A percentile compares a stretch with the other conserved stretches of the same genome.
Conservation (phyloP, 2,329 filamentous ascomycete species). For the Pestalotiopsis fici region DNA sequence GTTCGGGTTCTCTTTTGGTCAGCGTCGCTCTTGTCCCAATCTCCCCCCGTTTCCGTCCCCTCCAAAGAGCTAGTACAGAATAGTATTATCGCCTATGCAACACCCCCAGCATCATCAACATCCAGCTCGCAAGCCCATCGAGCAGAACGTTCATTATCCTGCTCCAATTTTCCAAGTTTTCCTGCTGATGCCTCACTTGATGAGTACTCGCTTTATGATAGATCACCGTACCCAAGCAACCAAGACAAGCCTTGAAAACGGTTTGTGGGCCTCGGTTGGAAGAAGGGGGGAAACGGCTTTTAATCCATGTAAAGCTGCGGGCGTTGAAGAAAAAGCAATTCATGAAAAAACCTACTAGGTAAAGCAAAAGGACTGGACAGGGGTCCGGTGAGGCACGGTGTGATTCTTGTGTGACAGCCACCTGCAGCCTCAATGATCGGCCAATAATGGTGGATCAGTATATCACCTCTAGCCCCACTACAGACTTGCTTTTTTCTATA, state of each 20-base stretch:
- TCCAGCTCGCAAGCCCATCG: background rate
- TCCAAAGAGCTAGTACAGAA: background rate
- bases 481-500: background rate
- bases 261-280: background rate
- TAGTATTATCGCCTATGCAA: background rate
- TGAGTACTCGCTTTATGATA: background rate
- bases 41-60: background rate
- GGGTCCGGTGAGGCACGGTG: background rate
- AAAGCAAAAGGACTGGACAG: background rate
- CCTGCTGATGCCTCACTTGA: no score
- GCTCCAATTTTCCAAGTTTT: background rate
- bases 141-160: background rate
- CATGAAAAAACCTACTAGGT: no score
- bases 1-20: background rate
- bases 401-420: background rate
- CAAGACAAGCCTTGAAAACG: no score
- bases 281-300: background rate
- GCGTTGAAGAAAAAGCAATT: background rate
- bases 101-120: background rate
- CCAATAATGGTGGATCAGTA: background rate
- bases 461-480: background rate
- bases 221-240: background rate
- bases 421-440: background rate
- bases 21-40: no score
- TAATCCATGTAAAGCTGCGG: background rate